Evolutionary conservation across 2,329 filamentous ascomycete genomes (phyloP), one percentile per base, ranked within the genome.

Genomic region (Aciculosporium take): DNA sequence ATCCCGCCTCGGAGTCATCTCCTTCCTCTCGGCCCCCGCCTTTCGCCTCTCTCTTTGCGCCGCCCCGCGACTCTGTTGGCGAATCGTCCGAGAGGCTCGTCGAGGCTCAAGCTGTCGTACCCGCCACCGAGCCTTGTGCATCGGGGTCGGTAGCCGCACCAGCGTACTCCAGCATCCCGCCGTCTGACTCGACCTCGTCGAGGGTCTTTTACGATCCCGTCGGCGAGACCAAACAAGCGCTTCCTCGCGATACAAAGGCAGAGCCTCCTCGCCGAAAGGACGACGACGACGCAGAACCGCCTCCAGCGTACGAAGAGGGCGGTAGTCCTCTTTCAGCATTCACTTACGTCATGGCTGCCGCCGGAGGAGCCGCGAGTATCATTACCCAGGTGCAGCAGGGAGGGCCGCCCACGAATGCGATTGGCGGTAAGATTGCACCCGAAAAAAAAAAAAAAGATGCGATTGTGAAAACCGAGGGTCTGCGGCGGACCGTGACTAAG

Each of bases 331-430:
- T 98, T 60, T 75, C 83, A 46, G 85, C 86, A 44, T 98, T 98
- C 58, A 81, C 83, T 54, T 98, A 93, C 76, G 77, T 94, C 61
- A 98, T 98, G 91, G 88, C 91, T 66, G 84, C 87, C 61, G 88
- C 89, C 66, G 89, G 89, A 72, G 89, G 88, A 68, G 84, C 88
- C 54, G 82, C 88, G 69, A 96, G 91, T 76, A 94, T 98, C 60
- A 94, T 98, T 67, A 98, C 91, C 65, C 91, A 98, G 69, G 91
- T 98, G 54, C 88, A 94, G 60, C 91, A 98, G 65, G 83, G 83
- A 50, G 88, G 83, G 39, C 84, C 87, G 54, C 84, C 88, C 29
- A 78, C 95, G 53, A 94, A 91, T 63, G 83, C 85, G 42, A 71
- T 96, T 46, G 86, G 84, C 76, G 84, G 84, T 87, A 66, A 56